Base-by-base conservation (phyloP, 2,329 filamentous ascomycete species). In the Onygenales sp. region DNA sequence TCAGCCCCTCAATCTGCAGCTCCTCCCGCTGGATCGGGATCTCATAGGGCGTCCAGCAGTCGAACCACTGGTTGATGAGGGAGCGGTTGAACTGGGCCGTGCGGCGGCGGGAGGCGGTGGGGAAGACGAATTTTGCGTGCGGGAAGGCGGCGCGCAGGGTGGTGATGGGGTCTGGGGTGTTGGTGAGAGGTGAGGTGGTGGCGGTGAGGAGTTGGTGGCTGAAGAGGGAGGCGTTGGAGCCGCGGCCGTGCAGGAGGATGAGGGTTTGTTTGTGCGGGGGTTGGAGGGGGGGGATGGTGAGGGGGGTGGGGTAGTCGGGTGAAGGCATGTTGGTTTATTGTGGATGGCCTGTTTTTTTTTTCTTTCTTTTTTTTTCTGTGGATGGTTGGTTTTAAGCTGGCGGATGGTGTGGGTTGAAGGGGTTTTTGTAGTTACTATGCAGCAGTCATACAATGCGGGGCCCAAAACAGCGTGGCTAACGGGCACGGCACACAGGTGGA, bases 221-320 rank as follows among this genome's bases (percentile, higher is more conserved):
- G 48, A 79, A 79, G 35, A 66, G 68, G 5, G 60, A 41, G 1
- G 69, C 72, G 50, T 63, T 71, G 41, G 65, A 72, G n/a, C 76
- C 76, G 7, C 75, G 74, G 38, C 76, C 76, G 54, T 79, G 77
- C 5, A 79, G 71, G 51, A 78, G 61, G 54, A 79, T 69, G 53
- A 79, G 58, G 31, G 75, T 77, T 51, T 72, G 64, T n/a, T 58
- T 65, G 58, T 78, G 77, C 7, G 43, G 13, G 10, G 43, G 13
- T 33, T 27, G 27, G 17, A 50, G 49, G 6, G 53, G 51, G 6
- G 49, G 50, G 45, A 59, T 52, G 35, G 50, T 51, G 11, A 59
- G 36, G 35, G 55, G 53, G 36, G 33, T 11, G n/a, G 53, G 52
- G 41, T 55, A 41, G 21, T 41, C 9, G 38, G 35, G 46, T 5